phyloP scores from a whole-genome alignment of 1,284 basidiomycete species.

The Heterobasidion parviporum region DNA sequence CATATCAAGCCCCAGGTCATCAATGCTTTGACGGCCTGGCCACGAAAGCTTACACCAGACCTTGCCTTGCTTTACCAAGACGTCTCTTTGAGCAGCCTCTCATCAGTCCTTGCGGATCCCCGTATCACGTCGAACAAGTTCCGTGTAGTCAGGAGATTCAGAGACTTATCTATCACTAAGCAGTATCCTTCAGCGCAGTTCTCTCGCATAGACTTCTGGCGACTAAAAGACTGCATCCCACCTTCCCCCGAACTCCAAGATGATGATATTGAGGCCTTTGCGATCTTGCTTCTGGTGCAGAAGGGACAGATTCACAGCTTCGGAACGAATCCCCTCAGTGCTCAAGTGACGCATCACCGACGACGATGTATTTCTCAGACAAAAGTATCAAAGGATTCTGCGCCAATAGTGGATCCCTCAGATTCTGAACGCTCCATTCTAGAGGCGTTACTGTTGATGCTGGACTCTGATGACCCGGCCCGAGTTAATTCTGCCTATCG shows the following conservation, averaged over 20 bases:
- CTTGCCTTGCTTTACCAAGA: constrained; percentile 36
- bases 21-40: constrained; percentile 66
- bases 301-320: constrained; percentile 54
- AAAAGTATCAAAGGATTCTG: background rate
- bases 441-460: constrained; percentile 45
- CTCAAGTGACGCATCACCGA: constrained; percentile 6
- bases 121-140: constrained; percentile 65
- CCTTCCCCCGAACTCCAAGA: constrained; percentile 37
- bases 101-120: constrained; percentile 44
- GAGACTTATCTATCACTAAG: constrained; percentile 31
- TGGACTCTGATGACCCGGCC: constrained; percentile 40
- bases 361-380: background rate
- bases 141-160: constrained; percentile 57
- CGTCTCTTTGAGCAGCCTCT: constrained; percentile 38
- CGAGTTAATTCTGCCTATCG: constrained; percentile 52
- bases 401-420: background rate
- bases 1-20: constrained; percentile 35
- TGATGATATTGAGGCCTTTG: constrained; percentile 68
- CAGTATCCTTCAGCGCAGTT: constrained; percentile 38
- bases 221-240: constrained; percentile 69
- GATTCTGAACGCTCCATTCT: constrained; percentile 37
- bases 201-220: constrained; percentile 67
- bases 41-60: constrained; percentile 41
- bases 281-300: constrained; percentile 57
- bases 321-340: constrained; percentile 19